phyloP scores from a whole-genome alignment of 371 early-diverging fungal species.

The Blastocladiella emersonii region DNA sequence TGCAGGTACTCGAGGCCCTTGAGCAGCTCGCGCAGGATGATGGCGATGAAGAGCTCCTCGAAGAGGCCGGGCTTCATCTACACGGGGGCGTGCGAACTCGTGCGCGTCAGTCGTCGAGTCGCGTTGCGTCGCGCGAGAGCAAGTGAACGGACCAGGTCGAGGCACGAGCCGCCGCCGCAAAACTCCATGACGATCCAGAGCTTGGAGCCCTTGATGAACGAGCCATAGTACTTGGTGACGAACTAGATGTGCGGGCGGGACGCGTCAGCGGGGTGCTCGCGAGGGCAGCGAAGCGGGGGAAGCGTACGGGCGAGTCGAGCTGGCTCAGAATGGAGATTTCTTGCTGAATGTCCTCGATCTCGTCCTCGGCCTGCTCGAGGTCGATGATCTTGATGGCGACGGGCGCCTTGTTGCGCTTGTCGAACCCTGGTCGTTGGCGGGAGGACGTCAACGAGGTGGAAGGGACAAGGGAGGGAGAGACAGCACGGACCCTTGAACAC shows the following conservation, averaged over 20 bases:
- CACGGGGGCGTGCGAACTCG: too few species aligned
- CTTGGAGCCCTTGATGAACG: constrained; percentile 62
- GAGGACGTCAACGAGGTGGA: background rate
- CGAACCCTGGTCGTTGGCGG: constrained; percentile 18
- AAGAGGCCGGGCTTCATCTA: constrained; percentile 71
- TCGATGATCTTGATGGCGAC: constrained; percentile 91
- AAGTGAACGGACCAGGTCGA: constrained; percentile 52
- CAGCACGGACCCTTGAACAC: constrained; percentile 66
- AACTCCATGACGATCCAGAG: constrained; percentile 93
- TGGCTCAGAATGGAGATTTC: constrained; percentile 94
- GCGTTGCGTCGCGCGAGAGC: background rate
- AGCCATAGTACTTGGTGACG: constrained; percentile 43
- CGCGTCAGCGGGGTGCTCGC: too few species aligned
- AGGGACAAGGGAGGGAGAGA: background rate
- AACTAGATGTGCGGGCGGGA: too few species aligned
- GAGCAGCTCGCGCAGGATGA: constrained; percentile 77
- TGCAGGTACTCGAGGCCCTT: constrained; percentile 92
- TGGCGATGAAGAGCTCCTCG: constrained; percentile 78
- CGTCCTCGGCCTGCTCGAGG: constrained; percentile 87
- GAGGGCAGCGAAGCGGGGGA: too few species aligned
- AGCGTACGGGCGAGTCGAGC: constrained; percentile 31
- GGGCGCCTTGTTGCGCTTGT: constrained; percentile 53
- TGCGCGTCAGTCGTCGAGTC: too few species aligned
- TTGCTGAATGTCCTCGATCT: constrained; percentile 94
- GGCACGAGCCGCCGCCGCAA: constrained; percentile 78